Evolutionary conservation across 352 stramenopile species (phyloP).

Genomic region (Albugo laibachii): DNA sequence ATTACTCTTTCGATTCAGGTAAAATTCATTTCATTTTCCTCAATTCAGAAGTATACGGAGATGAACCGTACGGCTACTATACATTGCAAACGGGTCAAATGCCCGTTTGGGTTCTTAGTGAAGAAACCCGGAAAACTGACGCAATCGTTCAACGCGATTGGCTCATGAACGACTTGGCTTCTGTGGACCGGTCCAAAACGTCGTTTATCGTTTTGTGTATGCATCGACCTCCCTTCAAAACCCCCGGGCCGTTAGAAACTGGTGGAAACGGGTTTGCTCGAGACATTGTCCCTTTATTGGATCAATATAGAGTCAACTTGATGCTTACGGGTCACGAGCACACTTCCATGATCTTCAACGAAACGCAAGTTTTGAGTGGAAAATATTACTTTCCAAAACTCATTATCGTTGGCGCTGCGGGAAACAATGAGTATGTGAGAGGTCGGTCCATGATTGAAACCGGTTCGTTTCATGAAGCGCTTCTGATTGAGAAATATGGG

Average conservation of each 20-base stretch:
- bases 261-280: constrained; percentile 30
- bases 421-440: constrained; percentile 64
- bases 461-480: constrained; percentile 31
- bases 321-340: constrained; percentile 53
- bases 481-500: constrained; percentile 48
- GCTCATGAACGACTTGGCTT: constrained; percentile 53
- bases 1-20: constrained; percentile 51
- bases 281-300: constrained; percentile 51
- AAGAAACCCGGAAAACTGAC: constrained; percentile 14
- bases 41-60: constrained; percentile 58
- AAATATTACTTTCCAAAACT: constrained; percentile 33
- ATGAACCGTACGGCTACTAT: constrained; percentile 29
- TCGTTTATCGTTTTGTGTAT: constrained; percentile 55
- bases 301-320: constrained; percentile 49
- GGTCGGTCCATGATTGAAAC: constrained; percentile 22
- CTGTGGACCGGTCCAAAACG: constrained; percentile 28
- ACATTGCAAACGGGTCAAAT: constrained; percentile 24
- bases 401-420: constrained; percentile 46
- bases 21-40: constrained; percentile 56
- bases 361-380: constrained; percentile 15
- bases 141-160: constrained; percentile 22
- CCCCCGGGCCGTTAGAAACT: constrained; percentile 16
- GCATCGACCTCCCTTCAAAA: constrained; percentile 55
- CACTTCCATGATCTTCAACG: constrained; percentile 46
- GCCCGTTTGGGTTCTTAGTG: constrained; percentile 7